Evolutionary conservation across 2,329 filamentous ascomycete species (phyloP).

Genomic region (Helicocarpus griseus): DNA sequence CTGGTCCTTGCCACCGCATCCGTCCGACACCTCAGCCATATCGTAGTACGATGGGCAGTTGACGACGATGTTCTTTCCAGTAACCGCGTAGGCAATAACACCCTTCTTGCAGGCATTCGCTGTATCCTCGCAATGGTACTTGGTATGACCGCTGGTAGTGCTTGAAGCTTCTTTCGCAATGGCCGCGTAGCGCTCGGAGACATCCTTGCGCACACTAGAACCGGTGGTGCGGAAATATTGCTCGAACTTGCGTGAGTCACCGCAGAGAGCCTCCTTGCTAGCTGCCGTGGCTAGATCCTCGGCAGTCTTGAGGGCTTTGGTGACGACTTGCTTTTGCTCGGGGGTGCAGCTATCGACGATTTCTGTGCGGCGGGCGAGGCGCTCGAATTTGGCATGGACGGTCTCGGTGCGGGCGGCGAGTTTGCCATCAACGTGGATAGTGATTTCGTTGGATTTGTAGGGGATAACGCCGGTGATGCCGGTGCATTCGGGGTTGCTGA

Average conservation of each 20-base stretch:
- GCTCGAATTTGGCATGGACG: neutral
- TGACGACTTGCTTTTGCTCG: neutral
- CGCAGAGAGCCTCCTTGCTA: neutral
- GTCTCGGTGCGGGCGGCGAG: neutral
- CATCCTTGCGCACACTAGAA: neutral
- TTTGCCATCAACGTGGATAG: neutral
- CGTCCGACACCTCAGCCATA: neutral
- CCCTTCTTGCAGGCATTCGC: neutral
- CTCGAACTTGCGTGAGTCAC: neutral
- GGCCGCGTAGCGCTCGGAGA: neutral
- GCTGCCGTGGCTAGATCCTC: neutral
- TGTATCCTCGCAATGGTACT: neutral
- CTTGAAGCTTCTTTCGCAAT: neutral
- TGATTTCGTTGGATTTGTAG: neutral
- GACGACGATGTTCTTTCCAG: neutral
- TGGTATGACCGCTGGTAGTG: neutral
- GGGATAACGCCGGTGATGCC: neutral
- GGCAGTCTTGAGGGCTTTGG: neutral
- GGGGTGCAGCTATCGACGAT: neutral
- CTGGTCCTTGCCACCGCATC: neutral
- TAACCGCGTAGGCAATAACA: neutral
- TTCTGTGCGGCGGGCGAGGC: neutral
- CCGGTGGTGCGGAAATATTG: neutral
- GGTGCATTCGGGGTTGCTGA: neutral
- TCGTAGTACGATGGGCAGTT: neutral